Evolutionary conservation across 2,329 filamentous ascomycete genomes (phyloP).

Genomic region (Botrytis fabae): DNA sequence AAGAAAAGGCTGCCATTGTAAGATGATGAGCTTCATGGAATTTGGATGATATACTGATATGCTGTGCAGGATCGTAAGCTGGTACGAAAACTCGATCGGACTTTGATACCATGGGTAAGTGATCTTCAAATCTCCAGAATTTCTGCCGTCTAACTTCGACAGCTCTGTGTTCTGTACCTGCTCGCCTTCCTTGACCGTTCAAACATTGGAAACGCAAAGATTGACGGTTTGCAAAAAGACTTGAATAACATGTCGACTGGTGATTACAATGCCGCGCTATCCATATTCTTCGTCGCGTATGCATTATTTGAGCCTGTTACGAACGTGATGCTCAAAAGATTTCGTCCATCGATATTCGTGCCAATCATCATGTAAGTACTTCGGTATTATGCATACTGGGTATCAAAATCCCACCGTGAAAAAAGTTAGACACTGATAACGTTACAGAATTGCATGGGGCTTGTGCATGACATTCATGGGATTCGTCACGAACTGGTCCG

Average conservation of each 20-base stretch:
- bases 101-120: constrained; percentile 58
- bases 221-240: constrained; percentile 59
- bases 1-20: constrained; percentile 63
- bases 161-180: constrained; percentile 72
- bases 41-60: constrained; percentile 1
- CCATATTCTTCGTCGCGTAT: constrained; percentile 87
- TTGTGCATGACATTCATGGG: constrained; percentile 60
- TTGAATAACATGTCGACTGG: constrained; percentile 58
- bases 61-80: constrained; percentile 59
- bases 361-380: constrained; percentile 72
- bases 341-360: constrained; percentile 76
- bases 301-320: constrained; percentile 74
- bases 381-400: neutral
- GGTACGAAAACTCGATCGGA: constrained; percentile 60
- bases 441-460: constrained; percentile 61
- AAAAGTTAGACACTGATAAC: constrained; percentile 8
- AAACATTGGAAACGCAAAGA: constrained; percentile 76
- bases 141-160: constrained; percentile 25
- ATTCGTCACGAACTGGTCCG: constrained; percentile 38
- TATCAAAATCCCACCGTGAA: neutral
- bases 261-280: constrained; percentile 73
- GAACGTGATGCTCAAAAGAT: constrained; percentile 70
- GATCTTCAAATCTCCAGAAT: neutral
- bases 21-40: constrained; percentile 31
- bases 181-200: constrained; percentile 74